Evolutionary conservation across 345 rosid genomes (phyloP).

Genomic region (Draba incana): DNA sequence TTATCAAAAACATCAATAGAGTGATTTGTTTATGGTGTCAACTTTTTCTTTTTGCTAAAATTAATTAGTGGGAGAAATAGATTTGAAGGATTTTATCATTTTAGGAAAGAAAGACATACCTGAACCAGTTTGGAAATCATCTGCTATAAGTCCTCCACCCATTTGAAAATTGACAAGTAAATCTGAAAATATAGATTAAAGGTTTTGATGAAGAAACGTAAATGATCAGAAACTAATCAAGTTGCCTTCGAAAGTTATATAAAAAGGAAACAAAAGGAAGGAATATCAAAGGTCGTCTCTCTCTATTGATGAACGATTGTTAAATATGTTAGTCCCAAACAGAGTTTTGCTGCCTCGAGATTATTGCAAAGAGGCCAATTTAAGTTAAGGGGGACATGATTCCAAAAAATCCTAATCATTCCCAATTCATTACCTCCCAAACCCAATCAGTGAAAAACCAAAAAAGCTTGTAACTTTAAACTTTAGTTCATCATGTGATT

Average conservation of each 20-base stretch:
- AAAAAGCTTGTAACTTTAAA: background rate
- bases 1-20: background rate
- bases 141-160: background rate
- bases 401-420: conserved; percentile 30
- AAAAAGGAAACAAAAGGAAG: background rate
- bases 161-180: background rate
- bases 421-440: background rate
- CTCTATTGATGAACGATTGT: background rate
- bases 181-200: background rate
- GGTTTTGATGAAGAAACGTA: background rate
- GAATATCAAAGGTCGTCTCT: background rate
- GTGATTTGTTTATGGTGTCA: too few relatives aligned
- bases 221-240: background rate
- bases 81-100: too few relatives aligned
- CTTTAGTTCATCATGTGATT: too few relatives aligned
- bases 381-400: too few relatives aligned
- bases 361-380: background rate
- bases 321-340: background rate
- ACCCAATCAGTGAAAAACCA: background rate
- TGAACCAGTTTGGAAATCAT: background rate
- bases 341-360: background rate
- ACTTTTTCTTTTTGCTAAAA: background rate
- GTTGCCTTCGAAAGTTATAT: background rate
- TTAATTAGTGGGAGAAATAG: too few relatives aligned
- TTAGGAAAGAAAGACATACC: background rate